Conservation (phyloP, 495 filamentous ascomycete species). For the Paragyromitra xinjiangensis region DNA sequence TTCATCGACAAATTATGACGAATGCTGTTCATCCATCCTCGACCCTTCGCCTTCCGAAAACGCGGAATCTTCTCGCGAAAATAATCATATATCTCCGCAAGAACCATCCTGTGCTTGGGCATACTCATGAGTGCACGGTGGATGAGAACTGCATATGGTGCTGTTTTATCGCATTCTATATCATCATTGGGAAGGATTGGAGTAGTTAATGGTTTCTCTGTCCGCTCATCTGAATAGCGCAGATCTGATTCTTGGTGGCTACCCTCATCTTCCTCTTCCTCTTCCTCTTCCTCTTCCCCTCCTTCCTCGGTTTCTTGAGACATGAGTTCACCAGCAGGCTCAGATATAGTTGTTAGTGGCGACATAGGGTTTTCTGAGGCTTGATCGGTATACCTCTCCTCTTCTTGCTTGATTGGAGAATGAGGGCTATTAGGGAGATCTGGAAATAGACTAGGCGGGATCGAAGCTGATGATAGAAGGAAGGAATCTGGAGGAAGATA, state of each 20-base stretch:
- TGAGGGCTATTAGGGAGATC: constrained; percentile 27
- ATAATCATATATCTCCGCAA: constrained; percentile 91
- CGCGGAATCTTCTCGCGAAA: constrained; percentile 84
- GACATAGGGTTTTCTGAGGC: constrained; percentile 23
- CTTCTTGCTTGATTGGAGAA: constrained; percentile 21
- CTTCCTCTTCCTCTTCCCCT: constrained; percentile 6
- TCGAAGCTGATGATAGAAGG: constrained; percentile 31
- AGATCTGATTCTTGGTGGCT: not conserved
- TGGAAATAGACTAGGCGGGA: constrained; percentile 11
- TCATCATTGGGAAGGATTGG: constrained; percentile 52
- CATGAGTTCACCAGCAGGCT: constrained; percentile 16
- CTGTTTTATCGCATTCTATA: constrained; percentile 58
- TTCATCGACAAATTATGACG: constrained; percentile 99
- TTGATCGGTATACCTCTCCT: constrained; percentile 33
- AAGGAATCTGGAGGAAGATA: constrained; percentile 44
- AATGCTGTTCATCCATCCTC: constrained; percentile 97
- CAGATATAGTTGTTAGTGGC: constrained; percentile 11
- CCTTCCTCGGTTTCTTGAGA: constrained; percentile 31
- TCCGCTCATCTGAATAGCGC: not conserved
- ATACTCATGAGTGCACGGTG: constrained; percentile 74
- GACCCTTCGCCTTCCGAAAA: constrained; percentile 67
- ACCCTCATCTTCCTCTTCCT: not conserved
- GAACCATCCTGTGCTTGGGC: constrained; percentile 71
- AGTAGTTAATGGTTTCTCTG: not conserved
- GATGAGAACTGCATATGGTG: constrained; percentile 87